Evolutionary conservation across 768 basidiomycete genomes (phyloP), one percentile per base, ranked within the genome.

Genomic region (Fibroporia radiculosa): DNA sequence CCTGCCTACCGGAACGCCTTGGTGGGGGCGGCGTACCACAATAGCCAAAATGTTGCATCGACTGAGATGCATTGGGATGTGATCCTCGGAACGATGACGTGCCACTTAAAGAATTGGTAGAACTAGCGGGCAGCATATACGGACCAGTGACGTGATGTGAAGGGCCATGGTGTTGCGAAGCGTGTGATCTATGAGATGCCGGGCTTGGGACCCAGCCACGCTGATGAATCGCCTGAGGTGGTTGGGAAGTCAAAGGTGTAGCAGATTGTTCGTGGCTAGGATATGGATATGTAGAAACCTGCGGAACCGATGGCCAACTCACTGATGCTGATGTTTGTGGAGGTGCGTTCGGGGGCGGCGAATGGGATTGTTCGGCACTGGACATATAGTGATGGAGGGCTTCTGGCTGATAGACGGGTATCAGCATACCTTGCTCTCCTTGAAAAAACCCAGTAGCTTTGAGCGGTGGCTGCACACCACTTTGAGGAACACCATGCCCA

Each of bases 331-430:
- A 40, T 6, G 37, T 23, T 2, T 28, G 38, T 5, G 47, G 23
- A n/a, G 35, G 12, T 14, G 40, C 13, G 38, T 13, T 42, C n/a
- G 18, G 28, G 6, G 44, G 40, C n/a, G 46, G 39, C 22, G 58
- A 50, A 47, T 67, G 68, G 46, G 61, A 63, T 39, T 67, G 64
- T 6, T 41, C 32, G 18, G 48, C 33, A 28, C 42, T 64, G 19
- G 78, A 58, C 76, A 85, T 78, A 52, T 85, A 85, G 42, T 77
- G 75, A 50, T 82, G 75, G 22, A 85, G 69, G 1, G 78, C 82
- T 36, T 86, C 84, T 3, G 78, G 78, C 20, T 56, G 73, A 74
- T 87, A 86, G 25, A 84, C 72, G 19, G 84, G 74, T 32, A 84
- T 74, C 23, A 86, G 67, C n/a, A 76, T 76, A 4, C 84, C 82